phyloP scores from a whole-genome alignment of 371 early-diverging fungal genomes.

The Lichtheimia corymbifera region DNA sequence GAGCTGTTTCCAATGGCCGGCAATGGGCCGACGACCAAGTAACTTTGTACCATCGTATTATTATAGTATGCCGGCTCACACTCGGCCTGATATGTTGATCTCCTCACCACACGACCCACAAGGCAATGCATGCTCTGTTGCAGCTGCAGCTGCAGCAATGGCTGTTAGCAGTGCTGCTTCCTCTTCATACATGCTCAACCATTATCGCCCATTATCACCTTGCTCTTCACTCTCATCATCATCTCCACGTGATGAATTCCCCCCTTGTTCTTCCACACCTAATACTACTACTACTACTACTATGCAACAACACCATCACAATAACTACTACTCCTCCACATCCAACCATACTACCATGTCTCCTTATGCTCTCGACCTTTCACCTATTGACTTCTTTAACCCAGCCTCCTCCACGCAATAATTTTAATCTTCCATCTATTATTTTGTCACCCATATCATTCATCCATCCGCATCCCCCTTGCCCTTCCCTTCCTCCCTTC shows the following conservation, averaged over 20 bases:
- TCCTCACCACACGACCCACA: background rate
- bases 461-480: slow-evolving; percentile 1
- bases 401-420: background rate
- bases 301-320: too few species aligned
- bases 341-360: background rate
- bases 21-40: background rate
- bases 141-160: slow-evolving; percentile 19
- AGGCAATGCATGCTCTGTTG: slow-evolving; percentile 1
- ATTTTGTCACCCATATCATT: background rate
- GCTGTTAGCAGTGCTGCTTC: slow-evolving; percentile 24
- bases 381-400: background rate
- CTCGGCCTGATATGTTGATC: slow-evolving; percentile 5
- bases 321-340: background rate
- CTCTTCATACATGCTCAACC: background rate
- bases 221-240: background rate
- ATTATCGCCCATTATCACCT: background rate
- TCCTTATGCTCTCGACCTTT: background rate
- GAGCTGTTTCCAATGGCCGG: background rate
- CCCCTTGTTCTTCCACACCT: too few species aligned
- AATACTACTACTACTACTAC: too few species aligned
- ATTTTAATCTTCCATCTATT: too few species aligned
- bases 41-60: background rate
- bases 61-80: slow-evolving; percentile 6
- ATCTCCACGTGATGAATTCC: background rate
- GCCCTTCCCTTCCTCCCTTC: background rate